Evolutionary conservation across 148 eudicot genomes (phyloP).

Genomic region (Dysphania ambrosioides): DNA sequence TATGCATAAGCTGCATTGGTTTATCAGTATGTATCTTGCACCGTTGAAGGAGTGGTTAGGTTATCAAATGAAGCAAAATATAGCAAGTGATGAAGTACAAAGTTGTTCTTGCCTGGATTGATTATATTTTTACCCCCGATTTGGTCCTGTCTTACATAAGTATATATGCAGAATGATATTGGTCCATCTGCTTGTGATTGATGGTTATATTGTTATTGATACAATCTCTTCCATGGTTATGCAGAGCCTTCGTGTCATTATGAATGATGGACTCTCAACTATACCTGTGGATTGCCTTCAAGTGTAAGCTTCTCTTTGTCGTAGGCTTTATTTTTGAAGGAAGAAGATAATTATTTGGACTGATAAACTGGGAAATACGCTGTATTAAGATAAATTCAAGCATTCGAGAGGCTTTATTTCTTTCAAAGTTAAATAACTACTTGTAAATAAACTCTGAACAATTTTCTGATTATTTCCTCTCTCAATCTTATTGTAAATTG

Average conservation of each 20-base stretch:
- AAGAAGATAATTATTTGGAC: neutral
- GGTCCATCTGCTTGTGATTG: neutral
- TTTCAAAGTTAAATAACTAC: too few relatives aligned
- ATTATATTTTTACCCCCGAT: neutral
- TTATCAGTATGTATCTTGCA: neutral
- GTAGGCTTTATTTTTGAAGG: neutral
- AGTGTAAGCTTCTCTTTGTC: constrained; percentile 50
- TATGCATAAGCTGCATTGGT: neutral
- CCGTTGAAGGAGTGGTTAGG: neutral
- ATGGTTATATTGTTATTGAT: neutral
- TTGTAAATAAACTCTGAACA: neutral
- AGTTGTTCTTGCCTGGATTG: neutral
- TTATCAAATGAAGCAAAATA: neutral
- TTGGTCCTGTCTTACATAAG: neutral
- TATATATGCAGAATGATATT: neutral
- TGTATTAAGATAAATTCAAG: neutral
- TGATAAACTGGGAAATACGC: neutral
- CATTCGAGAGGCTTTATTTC: neutral
- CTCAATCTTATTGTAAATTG: too few relatives aligned
- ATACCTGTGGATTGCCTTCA: constrained; percentile 82
- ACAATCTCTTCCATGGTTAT: constrained; percentile 27
- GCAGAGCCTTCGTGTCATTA: constrained; percentile 87
- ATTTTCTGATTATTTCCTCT: neutral
- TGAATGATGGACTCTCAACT: constrained; percentile 90
- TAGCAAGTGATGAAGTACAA: neutral